Conservation (phyloP, 352 stramenopile genomes). For the Phytophthora capsici region DNA sequence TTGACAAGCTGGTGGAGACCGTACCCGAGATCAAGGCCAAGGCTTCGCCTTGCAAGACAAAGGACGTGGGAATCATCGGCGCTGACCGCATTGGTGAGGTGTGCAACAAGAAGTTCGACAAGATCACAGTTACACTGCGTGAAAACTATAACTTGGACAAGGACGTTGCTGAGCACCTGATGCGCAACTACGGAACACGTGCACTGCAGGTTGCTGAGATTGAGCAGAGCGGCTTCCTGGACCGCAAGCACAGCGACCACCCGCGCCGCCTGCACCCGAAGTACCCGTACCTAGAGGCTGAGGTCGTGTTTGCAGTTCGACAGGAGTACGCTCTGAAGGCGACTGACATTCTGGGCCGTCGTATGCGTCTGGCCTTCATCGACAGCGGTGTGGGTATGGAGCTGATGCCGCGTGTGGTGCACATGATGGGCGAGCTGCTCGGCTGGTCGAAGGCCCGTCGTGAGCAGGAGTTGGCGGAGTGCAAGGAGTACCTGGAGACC, state of each 20-base stretch:
- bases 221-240: constrained; percentile 81
- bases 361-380: constrained; percentile 94
- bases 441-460: constrained; percentile 83
- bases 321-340: constrained; percentile 96
- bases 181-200: constrained; percentile 96
- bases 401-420: constrained; percentile 87
- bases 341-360: constrained; percentile 92
- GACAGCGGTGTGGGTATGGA: constrained; percentile 84
- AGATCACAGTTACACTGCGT: constrained; percentile 92
- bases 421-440: constrained; percentile 93
- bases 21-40: constrained; percentile 82
- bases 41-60: constrained; percentile 77
- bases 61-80: constrained; percentile 85
- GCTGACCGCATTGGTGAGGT: constrained; percentile 93
- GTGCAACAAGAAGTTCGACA: constrained; percentile 97
- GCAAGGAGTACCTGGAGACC: constrained; percentile 78
- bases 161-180: constrained; percentile 95
- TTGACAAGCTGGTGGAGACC: constrained; percentile 89
- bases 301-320: constrained; percentile 93
- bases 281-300: constrained; percentile 95
- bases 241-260: constrained; percentile 86
- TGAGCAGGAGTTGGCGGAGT: constrained; percentile 80
- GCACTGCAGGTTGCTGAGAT: constrained; percentile 96
- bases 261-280: constrained; percentile 91
- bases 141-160: constrained; percentile 95